Evolutionary conservation across 805 yeast species (phyloP).

Genomic region (Zygosaccharomyces siamensis): DNA sequence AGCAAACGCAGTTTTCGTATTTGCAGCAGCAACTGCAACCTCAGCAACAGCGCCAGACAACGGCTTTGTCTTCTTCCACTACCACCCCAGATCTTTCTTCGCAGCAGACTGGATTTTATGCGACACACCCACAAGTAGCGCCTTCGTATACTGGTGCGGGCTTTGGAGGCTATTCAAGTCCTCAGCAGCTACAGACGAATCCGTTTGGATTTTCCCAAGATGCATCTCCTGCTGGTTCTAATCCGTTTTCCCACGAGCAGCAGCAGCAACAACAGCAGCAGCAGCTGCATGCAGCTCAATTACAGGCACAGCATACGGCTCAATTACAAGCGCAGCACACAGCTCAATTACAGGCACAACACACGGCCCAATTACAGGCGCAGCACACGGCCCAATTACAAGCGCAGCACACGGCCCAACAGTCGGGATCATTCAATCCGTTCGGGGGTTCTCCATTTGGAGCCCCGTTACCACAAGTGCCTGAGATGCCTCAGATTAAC

Average conservation of each 20-base stretch:
- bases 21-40: slow-evolving; percentile 14
- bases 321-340: slow-evolving; percentile 11
- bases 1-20: slow-evolving; percentile 12
- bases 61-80: not conserved
- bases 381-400: slow-evolving; percentile 10
- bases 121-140: slow-evolving; percentile 27
- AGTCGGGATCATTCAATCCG: not conserved
- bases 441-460: not conserved
- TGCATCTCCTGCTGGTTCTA: slow-evolving; percentile 8
- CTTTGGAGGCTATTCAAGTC: slow-evolving; percentile 46
- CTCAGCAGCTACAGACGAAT: slow-evolving; percentile 34
- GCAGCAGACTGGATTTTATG: slow-evolving; percentile 28
- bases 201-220: slow-evolving; percentile 36
- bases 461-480: not conserved
- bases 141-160: slow-evolving; percentile 52
- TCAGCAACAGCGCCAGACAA: not conserved
- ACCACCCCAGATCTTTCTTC: slow-evolving; percentile 12
- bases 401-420: slow-evolving; percentile 16
- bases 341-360: not conserved
- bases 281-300: slow-evolving; percentile 4
- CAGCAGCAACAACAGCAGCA: slow-evolving; percentile 12
- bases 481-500: not conserved
- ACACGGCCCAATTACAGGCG: slow-evolving; percentile 7
- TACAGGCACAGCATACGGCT: slow-evolving; percentile 14
- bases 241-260: slow-evolving; percentile 12